Conservation (phyloP, 805 yeast genomes). For the Saccharomyces kudriavzevii region DNA sequence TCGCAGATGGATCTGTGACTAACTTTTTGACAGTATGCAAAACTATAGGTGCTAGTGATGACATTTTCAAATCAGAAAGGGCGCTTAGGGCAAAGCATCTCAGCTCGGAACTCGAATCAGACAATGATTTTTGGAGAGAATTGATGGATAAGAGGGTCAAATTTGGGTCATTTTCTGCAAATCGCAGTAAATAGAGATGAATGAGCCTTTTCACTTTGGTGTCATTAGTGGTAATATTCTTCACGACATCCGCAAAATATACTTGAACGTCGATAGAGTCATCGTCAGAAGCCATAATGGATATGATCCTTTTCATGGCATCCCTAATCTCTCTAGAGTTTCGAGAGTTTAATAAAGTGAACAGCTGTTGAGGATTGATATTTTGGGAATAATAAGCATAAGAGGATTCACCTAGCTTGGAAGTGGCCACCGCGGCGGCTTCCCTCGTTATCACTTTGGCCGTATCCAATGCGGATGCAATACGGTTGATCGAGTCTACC, state of each 20-base stretch:
- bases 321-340: slow-evolving; percentile 53
- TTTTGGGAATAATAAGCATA: slow-evolving; percentile 32
- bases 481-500: slow-evolving; percentile 51
- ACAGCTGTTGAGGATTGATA: slow-evolving; percentile 59
- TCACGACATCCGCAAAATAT: slow-evolving; percentile 79
- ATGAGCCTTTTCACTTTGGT: slow-evolving; percentile 67
- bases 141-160: slow-evolving; percentile 84
- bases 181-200: slow-evolving; percentile 61
- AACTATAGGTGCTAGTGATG: slow-evolving; percentile 74
- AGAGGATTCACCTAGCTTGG: slow-evolving; percentile 56
- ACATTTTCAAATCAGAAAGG: slow-evolving; percentile 73
- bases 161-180: slow-evolving; percentile 80
- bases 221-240: slow-evolving; percentile 66
- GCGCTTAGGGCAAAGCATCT: slow-evolving; percentile 72
- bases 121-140: slow-evolving; percentile 77
- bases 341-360: slow-evolving; percentile 57
- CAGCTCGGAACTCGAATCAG: slow-evolving; percentile 58
- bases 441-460: slow-evolving; percentile 74
- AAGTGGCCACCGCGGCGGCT: slow-evolving; percentile 74
- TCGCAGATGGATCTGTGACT: slow-evolving; percentile 60
- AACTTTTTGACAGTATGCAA: slow-evolving; percentile 64
- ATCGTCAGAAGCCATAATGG: slow-evolving; percentile 36
- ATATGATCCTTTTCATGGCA: slow-evolving; percentile 51
- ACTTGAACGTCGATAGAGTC: slow-evolving; percentile 34
- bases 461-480: slow-evolving; percentile 68